A percentile compares a stretch with the other conserved stretches of the same genome.
phyloP scores from a whole-genome alignment of 495 filamentous ascomycete species.

The Talaromyces ruber region DNA sequence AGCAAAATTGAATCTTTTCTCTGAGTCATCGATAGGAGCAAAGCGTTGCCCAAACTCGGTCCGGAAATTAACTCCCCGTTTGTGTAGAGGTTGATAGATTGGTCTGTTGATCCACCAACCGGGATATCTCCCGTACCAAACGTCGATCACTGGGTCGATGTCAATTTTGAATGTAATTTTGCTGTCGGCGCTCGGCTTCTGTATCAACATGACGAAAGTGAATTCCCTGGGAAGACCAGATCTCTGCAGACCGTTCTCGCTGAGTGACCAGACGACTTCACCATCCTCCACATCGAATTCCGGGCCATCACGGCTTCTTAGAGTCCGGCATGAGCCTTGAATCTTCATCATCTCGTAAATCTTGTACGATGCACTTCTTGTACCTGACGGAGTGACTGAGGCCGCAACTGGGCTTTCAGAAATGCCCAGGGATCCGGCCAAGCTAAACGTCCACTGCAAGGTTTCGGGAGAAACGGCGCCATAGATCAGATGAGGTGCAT shows the following conservation, averaged over 20 bases:
- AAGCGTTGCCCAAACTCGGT: constrained; percentile 31
- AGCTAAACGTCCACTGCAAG: constrained; percentile 43
- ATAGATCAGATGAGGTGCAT: constrained; percentile 44
- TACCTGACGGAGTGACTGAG: constrained; percentile 32
- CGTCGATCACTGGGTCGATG: constrained; percentile 31
- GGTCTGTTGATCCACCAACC: constrained; percentile 19
- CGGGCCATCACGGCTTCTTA: constrained; percentile 22
- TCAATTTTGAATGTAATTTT: constrained; percentile 21
- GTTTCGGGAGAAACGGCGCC: constrained; percentile 44
- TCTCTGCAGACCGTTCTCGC: constrained; percentile 41
- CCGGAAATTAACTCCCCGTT: constrained; percentile 24
- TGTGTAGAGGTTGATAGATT: constrained; percentile 19
- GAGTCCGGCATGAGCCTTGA: constrained; percentile 38
- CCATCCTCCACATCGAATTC: constrained; percentile 34
- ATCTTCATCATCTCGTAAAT: constrained; percentile 48
- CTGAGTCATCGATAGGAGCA: constrained; percentile 14
- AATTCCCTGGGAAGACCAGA: constrained; percentile 47
- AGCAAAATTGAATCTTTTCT: constrained; percentile 33
- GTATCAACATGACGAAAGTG: constrained; percentile 44
- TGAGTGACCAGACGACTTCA: constrained; percentile 42
- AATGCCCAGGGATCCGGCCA: constrained; percentile 39
- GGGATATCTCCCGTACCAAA: constrained; percentile 25
- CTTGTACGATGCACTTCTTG: constrained; percentile 28
- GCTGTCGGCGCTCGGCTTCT: constrained; percentile 27
- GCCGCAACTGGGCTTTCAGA: constrained; percentile 36